Base-by-base conservation (phyloP, 75 land plant genomes). In the Larix kaempferi region DNA sequence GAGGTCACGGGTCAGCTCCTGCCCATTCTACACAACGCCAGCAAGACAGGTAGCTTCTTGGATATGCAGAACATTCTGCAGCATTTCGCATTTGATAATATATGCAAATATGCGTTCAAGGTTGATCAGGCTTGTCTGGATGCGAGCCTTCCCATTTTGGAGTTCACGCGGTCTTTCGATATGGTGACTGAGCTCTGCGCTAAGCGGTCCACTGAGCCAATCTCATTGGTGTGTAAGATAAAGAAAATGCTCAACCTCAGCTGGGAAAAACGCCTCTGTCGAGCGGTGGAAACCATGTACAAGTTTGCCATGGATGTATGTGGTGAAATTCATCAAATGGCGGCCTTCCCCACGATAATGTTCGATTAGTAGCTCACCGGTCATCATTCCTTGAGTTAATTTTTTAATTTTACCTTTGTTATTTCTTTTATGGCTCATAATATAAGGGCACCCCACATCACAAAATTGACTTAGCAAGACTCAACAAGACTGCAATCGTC, bases 61-160 rank as follows among this genome's bases (percentile, higher is more conserved):
- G 93, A 93, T 37, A 60, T 93, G 29, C 93, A 93, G 65, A 89
- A 93, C 25, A 76, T 94, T 10, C 79, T 94, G 26, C 80, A 85
- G 7, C 78, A 91, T 39, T 90, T 88, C 78, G 74, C 93, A 0
- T 93, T 93, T 80, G 93, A 93, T 69, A 84, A 62, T 71, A 89
- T 93, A 11, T 90, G 91, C 71, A 80, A 74, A 67, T 57, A 87
- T 67, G 88, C 86, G 0, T 89, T 93, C 78, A 91, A 92, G 13
- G 27, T 87, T 4, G 93, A 90, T 74, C 87, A 92, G 0, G 84
- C 81, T 11, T 90, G 88, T 60, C 87, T 90, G 1, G 39, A 80
- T 6, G 4, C 5, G 4, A 39, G 4, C 41, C 41, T 39, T 39
- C 41, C 5, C 5, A 4, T 39, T 39, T 39, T 4, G 41, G 41